phyloP scores from a whole-genome alignment of 140 eudicot genomes.

The Bidens hawaiensis region DNA sequence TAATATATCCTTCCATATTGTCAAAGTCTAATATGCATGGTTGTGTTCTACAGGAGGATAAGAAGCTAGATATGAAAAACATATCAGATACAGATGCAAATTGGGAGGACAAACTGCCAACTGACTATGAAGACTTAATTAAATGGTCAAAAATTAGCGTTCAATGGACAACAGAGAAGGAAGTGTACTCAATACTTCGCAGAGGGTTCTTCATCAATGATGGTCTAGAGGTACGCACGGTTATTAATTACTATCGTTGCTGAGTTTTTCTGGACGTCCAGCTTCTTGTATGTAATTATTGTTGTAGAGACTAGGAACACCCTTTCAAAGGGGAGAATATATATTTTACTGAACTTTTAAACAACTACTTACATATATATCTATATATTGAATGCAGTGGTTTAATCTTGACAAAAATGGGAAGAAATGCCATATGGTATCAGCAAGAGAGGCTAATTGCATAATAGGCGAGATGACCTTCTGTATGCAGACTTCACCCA shows the following conservation, averaged over 20 bases:
- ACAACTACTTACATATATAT: background rate
- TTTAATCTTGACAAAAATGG: constrained; percentile 13
- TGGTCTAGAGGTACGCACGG: background rate
- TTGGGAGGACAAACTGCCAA: constrained; percentile 15
- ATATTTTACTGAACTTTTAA: too few species aligned
- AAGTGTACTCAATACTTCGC: background rate
- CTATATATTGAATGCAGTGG: constrained; percentile 14
- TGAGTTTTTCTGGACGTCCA: background rate
- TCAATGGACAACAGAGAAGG: constrained; percentile 5
- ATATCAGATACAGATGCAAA: background rate
- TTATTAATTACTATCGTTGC: too few species aligned
- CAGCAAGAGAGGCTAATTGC: constrained; percentile 2
- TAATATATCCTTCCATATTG: background rate
- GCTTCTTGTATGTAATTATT: background rate
- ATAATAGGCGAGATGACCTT: too few species aligned
- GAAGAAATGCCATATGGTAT: constrained; percentile 16
- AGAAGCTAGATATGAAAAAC: background rate
- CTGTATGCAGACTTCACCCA: background rate
- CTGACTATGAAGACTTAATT: background rate
- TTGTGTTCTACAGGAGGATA: background rate
- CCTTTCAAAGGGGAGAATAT: too few species aligned
- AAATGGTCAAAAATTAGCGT: background rate
- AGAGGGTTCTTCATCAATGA: constrained; percentile 8
- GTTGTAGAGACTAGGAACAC: background rate
- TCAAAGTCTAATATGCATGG: background rate